phyloP scores from a whole-genome alignment of 2,329 filamentous ascomycete species.

The Aspergillus sp. region DNA sequence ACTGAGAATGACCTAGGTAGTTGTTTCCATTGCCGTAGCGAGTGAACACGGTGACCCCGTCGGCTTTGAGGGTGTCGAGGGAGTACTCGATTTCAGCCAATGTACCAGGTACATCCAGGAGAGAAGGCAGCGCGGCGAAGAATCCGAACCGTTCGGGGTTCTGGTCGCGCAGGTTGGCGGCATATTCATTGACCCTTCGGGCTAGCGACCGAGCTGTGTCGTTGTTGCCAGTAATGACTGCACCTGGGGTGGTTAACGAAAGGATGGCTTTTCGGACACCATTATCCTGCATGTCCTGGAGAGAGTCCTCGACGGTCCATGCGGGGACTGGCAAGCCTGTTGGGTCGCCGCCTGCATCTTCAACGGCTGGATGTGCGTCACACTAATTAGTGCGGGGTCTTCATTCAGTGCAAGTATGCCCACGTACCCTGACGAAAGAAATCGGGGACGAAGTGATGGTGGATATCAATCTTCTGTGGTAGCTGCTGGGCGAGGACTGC shows the following conservation, averaged over 20 bases:
- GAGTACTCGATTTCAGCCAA: slow-evolving; percentile 20
- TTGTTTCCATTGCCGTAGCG: slow-evolving; percentile 50
- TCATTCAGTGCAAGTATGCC: no score
- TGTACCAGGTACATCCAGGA: slow-evolving; percentile 10
- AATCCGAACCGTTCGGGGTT: slow-evolving; percentile 16
- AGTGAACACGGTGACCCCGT: slow-evolving; percentile 52
- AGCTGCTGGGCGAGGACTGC: neutral
- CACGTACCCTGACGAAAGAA: neutral
- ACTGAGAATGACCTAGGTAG: slow-evolving; percentile 50
- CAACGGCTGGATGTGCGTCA: neutral
- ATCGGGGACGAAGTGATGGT: slow-evolving; percentile 3
- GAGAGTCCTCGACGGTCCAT: slow-evolving; percentile 9
- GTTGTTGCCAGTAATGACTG: slow-evolving; percentile 6
- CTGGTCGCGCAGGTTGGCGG: slow-evolving; percentile 8
- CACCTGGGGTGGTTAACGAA: slow-evolving; percentile 15
- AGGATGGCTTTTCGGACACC: slow-evolving; percentile 14
- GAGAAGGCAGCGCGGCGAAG: slow-evolving; percentile 18
- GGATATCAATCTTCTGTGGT: neutral
- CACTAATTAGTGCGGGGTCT: neutral
- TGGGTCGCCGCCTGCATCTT: neutral
- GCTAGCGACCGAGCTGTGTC: slow-evolving; percentile 10
- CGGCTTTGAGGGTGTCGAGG: slow-evolving; percentile 29
- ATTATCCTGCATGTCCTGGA: slow-evolving; percentile 6
- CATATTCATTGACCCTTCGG: slow-evolving; percentile 13
- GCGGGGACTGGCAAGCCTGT: slow-evolving; percentile 11